Conservation (phyloP, 305 asterid species). For the Fraxinus ornus region DNA sequence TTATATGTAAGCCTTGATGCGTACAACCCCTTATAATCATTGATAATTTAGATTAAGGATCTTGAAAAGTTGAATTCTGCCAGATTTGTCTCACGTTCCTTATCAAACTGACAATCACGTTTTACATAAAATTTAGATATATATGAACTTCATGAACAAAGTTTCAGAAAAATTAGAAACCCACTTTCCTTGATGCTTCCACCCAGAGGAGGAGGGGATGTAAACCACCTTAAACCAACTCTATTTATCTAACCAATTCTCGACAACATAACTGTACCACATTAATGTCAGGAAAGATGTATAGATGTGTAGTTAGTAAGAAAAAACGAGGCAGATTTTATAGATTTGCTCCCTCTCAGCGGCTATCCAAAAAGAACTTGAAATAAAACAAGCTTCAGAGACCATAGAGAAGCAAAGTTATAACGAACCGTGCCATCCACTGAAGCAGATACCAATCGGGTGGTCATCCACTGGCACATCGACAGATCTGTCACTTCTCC, state of each 20-base stretch:
- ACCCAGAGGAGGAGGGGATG: neutral
- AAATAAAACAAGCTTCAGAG: neutral
- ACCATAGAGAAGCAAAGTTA: neutral
- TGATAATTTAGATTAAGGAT: neutral
- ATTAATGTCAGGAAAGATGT: neutral
- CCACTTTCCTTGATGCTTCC: neutral
- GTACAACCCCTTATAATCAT: neutral
- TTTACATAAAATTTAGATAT: neutral
- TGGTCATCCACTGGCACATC: conserved; percentile 98
- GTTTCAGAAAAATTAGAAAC: conserved; percentile 3
- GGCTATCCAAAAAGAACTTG: neutral
- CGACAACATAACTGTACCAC: neutral
- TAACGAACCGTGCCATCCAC: conserved; percentile 87
- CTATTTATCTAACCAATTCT: neutral
- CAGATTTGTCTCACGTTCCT: neutral
- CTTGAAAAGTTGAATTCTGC: neutral
- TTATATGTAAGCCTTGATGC: neutral
- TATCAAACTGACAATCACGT: neutral
- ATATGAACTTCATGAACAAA: neutral
- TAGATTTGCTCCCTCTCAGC: neutral
- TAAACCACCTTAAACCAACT: conserved; percentile 3
- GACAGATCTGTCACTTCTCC: conserved; percentile 92
- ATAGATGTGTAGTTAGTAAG: neutral
- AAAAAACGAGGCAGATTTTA: neutral
- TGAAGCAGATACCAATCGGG: conserved; percentile 88